phyloP scores from a whole-genome alignment of 1,284 basidiomycete species.

The Meripilus lineatus region DNA sequence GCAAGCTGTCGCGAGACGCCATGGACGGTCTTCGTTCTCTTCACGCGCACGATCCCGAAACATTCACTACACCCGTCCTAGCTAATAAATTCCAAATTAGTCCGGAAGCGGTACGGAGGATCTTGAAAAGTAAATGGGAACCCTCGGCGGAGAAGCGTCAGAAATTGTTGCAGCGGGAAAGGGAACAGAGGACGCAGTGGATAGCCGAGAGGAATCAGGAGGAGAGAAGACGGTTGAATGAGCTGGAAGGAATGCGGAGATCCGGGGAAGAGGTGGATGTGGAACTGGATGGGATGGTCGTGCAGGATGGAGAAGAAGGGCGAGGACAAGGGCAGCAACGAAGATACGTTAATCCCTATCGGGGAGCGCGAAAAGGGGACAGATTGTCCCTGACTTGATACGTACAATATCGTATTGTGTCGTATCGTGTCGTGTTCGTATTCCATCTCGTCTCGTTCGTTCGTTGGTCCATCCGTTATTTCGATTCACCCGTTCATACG shows the following conservation, averaged over 20 bases:
- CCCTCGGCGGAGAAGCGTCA: constrained; percentile 55
- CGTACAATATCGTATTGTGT: no score
- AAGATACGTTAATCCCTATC: constrained; percentile 14
- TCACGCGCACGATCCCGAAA: constrained; percentile 63
- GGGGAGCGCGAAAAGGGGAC: no score
- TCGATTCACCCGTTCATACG: no score
- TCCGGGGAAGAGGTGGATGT: constrained; percentile 13
- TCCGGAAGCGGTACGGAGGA: constrained; percentile 82
- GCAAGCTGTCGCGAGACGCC: constrained; percentile 84
- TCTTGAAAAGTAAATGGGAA: constrained; percentile 79
- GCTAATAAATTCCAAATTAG: constrained; percentile 80
- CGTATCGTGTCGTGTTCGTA: no score
- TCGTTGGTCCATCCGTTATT: no score
- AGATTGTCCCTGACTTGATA: constrained; percentile 15
- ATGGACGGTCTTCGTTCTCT: constrained; percentile 83
- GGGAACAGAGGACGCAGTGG: constrained; percentile 40
- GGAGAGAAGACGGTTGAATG: constrained; percentile 34
- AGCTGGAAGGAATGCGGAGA: constrained; percentile 22
- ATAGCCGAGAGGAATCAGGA: constrained; percentile 35
- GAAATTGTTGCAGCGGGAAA: constrained; percentile 54
- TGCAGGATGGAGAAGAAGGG: constrained; percentile 9
- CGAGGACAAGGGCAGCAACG: constrained; percentile 9
- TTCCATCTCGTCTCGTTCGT: no score
- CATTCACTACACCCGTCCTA: constrained; percentile 67
- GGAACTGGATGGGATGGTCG: constrained; percentile 4